Evolutionary conservation across 2,329 filamentous ascomycete species (phyloP), one percentile per base, ranked within the genome.

Genomic region (Delphinella strobiligena): DNA sequence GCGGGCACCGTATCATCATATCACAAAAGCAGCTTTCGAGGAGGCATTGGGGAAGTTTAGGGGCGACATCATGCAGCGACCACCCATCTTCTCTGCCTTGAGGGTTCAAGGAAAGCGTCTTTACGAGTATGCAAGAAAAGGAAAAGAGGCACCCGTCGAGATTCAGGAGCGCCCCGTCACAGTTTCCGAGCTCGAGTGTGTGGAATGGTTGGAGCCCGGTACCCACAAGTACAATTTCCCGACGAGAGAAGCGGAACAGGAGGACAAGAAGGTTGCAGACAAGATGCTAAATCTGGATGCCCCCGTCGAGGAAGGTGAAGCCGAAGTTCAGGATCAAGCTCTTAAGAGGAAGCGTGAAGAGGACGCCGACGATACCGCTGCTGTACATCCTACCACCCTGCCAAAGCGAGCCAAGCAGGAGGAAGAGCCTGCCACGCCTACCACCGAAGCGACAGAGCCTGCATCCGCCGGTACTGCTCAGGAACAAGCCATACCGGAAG

Each of bases 91-190:
- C 61, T 94, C 86, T 19, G 91, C 91, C 8, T 69, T 96, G 45
- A 88, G 89, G 60, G 85, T 95, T 60, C 76, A 95, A 49, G 91
- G 91, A 2, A 95, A 95, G 67, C 82, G 85, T 24, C 70, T 95
- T 36, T 98, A 98, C 58, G 88, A 98, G 62, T 96, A 96, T 61
- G 91, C 91, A 15, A 74, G 91, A 36, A 85, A 88, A 58, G 91
- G 91, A 12, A 86, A 82, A 54, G 76, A 84, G 27, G 80, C 94
- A 12, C 91, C 91, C 0, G 70, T 81, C 41, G 82, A 93, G 58
- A 91, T 98, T 43, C 71, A 87, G 56, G 76, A 82, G 39, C 69
- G 89, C 42, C 74, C 82, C 2, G 84, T 96, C 30, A 78, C 85
- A 38, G 84, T 93, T 1, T 61, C 72, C 34, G 74, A 87, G 29